These are phyloP conservation scores for Termitomyces sp. DNA, from an alignment of 768 basidiomycete genomes.

Conservation along the genomic window DNA sequence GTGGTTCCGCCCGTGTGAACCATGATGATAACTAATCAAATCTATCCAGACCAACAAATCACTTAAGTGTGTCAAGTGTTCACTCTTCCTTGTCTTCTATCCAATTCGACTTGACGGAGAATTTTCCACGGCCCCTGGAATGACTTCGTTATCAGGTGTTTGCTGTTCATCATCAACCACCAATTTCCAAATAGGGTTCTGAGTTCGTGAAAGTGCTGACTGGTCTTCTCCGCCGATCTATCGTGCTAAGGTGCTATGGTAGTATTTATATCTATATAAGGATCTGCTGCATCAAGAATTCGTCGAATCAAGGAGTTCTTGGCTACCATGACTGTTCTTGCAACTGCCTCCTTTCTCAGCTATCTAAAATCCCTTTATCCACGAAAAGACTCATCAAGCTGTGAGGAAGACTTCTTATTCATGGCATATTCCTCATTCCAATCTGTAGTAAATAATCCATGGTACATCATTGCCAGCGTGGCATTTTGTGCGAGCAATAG, in stretches of 20 bases:
- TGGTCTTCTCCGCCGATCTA: not conserved
- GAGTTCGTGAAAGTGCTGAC: not conserved
- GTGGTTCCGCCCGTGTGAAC: too few species aligned
- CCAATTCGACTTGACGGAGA: not conserved
- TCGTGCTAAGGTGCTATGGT: not conserved
- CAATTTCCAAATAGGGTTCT: not conserved
- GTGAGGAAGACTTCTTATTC: conserved; percentile 3
- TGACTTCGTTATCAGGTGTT: not conserved
- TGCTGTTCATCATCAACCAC: not conserved
- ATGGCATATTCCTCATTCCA: not conserved
- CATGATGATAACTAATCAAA: too few species aligned
- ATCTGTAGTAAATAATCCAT: conserved; percentile 33
- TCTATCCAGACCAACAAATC: too few species aligned
- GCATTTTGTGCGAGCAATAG: conserved; percentile 54
- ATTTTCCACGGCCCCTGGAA: not conserved
- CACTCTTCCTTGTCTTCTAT: not conserved
- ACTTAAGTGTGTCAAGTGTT: not conserved
- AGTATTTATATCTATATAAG: not conserved
- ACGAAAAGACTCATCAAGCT: conserved; percentile 7
- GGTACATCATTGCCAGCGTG: conserved; percentile 55
- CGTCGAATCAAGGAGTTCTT: not conserved
- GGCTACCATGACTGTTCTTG: conserved; percentile 14
- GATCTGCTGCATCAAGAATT: not conserved
- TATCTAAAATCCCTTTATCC: conserved; percentile 44
- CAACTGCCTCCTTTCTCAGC: conserved; percentile 25